Evolutionary conservation across 2,329 filamentous ascomycete species (phyloP).

Genomic region (Trichoderma pleuroti): DNA sequence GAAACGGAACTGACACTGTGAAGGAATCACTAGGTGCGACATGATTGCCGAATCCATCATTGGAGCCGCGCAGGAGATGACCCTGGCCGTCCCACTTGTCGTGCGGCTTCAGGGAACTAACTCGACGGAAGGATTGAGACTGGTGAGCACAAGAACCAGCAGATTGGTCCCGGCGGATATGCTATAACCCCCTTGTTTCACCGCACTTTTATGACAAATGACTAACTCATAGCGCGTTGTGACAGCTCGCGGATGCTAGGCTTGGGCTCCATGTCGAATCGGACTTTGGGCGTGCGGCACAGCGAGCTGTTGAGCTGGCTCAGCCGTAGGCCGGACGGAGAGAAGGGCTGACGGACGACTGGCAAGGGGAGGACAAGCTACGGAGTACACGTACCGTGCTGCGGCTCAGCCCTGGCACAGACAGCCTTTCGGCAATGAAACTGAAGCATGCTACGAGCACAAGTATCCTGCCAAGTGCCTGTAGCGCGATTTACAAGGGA

Average conservation of each 20-base stretch:
- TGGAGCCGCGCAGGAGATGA: slow-evolving; percentile 37
- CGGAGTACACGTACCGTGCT: neutral
- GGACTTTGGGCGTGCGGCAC: slow-evolving; percentile 37
- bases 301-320: slow-evolving; percentile 34
- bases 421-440: neutral
- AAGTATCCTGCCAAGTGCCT: neutral
- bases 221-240: neutral
- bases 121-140: slow-evolving; percentile 37
- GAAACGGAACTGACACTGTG: slow-evolving; percentile 3
- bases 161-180: slow-evolving; percentile 6
- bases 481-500: slow-evolving; percentile 1
- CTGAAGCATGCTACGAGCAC: neutral
- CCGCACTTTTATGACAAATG: slow-evolving; percentile 15
- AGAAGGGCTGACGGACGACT: neutral
- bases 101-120: slow-evolving; percentile 48
- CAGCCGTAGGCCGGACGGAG: neutral
- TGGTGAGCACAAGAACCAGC: slow-evolving; percentile 33
- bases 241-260: slow-evolving; percentile 35
- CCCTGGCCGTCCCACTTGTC: slow-evolving; percentile 42
- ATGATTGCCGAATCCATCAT: slow-evolving; percentile 52
- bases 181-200: neutral
- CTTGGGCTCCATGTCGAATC: slow-evolving; percentile 38
- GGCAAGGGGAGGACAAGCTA: neutral
- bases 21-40: slow-evolving; percentile 47
- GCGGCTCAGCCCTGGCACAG: neutral